phyloP scores from a whole-genome alignment of 2,329 filamentous ascomycete species.

The Phaeosphaeriaceae sp. region DNA sequence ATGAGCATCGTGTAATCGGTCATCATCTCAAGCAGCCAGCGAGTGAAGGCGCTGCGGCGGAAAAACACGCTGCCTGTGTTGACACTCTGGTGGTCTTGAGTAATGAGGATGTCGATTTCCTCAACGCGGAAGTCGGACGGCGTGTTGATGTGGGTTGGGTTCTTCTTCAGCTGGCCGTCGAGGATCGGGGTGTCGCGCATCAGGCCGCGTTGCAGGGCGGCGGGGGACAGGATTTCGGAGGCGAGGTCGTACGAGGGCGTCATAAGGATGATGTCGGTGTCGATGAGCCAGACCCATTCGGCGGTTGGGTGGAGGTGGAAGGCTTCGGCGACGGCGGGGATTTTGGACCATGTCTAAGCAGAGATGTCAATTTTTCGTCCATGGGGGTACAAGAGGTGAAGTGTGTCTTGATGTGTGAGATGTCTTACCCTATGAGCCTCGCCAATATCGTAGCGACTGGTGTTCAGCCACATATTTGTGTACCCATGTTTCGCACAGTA shows the following conservation, averaged over 20 bases:
- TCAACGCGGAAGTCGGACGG: slow-evolving; percentile 37
- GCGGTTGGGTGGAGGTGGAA: slow-evolving; percentile 47
- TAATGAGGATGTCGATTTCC: slow-evolving; percentile 49
- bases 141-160: slow-evolving; percentile 35
- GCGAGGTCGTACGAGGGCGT: slow-evolving; percentile 42
- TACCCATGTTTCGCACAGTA: slow-evolving; percentile 49
- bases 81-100: slow-evolving; percentile 50
- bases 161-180: slow-evolving; percentile 33
- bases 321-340: slow-evolving; percentile 50
- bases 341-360: slow-evolving; percentile 52
- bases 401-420: not conserved
- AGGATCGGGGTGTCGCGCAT: slow-evolving; percentile 38
- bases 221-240: slow-evolving; percentile 41
- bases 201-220: slow-evolving; percentile 35
- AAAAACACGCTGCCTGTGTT: slow-evolving; percentile 52
- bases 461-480: slow-evolving; percentile 50
- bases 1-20: slow-evolving; percentile 47
- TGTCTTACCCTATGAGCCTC: slow-evolving; percentile 43
- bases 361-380: too few species aligned
- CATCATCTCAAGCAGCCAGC: slow-evolving; percentile 50
- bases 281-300: slow-evolving; percentile 53
- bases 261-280: slow-evolving; percentile 53
- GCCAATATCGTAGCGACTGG: slow-evolving; percentile 48
- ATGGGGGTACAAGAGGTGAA: not conserved
- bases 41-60: slow-evolving; percentile 46